Conservation (phyloP, 2,329 filamentous ascomycete species). For the Pseudocercospora ulei region DNA sequence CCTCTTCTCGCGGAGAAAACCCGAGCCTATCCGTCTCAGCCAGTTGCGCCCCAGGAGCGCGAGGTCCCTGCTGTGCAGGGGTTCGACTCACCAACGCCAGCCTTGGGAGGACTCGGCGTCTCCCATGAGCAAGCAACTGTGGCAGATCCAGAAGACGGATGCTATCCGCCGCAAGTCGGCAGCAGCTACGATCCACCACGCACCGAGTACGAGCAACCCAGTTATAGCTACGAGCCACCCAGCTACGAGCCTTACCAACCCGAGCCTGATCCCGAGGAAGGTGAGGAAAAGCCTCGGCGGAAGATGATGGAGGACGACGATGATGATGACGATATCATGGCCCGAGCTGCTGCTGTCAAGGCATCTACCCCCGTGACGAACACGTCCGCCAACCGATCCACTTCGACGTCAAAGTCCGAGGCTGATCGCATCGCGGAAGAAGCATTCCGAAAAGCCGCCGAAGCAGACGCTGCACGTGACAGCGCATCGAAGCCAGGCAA, state of each 20-base stretch:
- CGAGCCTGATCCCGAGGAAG: slow-evolving; percentile 45
- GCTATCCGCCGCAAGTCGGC: slow-evolving; percentile 39
- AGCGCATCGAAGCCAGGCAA: slow-evolving; percentile 39
- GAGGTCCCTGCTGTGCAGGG: slow-evolving; percentile 7
- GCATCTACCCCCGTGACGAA: slow-evolving; percentile 9
- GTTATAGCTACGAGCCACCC: slow-evolving; percentile 44
- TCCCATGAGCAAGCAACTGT: slow-evolving; percentile 1
- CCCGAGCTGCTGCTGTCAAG: slow-evolving; percentile 45
- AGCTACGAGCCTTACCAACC: slow-evolving; percentile 43
- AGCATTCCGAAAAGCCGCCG: slow-evolving; percentile 73
- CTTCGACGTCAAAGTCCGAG: slow-evolving; percentile 22
- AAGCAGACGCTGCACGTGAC: slow-evolving; percentile 56
- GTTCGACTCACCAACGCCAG: slow-evolving; percentile 10
- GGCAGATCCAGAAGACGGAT: slow-evolving; percentile 16
- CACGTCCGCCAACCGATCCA: slow-evolving; percentile 3
- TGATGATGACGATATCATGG: slow-evolving; percentile 49
- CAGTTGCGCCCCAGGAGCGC: slow-evolving; percentile 5
- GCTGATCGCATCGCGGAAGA: slow-evolving; percentile 70
- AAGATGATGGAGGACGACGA: slow-evolving; percentile 73
- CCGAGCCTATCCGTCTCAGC: slow-evolving; percentile 19
- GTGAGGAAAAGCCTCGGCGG: slow-evolving; percentile 46
- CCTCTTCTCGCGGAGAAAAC: slow-evolving; percentile 26
- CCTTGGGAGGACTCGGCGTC: slow-evolving; percentile 10
- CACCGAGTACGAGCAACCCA: slow-evolving; percentile 50
- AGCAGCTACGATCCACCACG: slow-evolving; percentile 51